Base-by-base conservation (phyloP, 768 basidiomycete species). In the Udeniomyces megalosporus region DNA sequence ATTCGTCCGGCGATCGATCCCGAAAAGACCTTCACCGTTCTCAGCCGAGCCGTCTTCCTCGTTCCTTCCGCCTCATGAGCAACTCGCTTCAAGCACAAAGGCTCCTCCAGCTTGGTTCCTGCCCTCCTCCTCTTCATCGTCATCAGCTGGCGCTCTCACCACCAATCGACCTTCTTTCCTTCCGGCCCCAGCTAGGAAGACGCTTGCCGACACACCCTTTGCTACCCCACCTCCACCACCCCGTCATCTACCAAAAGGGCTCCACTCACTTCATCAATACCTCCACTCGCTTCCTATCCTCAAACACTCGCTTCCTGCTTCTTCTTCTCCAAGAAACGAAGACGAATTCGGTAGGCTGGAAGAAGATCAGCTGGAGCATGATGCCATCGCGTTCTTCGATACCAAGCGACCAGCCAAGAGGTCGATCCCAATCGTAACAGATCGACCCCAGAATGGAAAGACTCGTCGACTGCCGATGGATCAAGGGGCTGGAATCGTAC, bases 31-130 rank as follows among this genome's bases (percentile, higher is more conserved):
- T n/a, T n/a, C n/a, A n/a, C 38, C 38, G 10, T 42, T 42, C 10
- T 42, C 38, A 17, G 17, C 8, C 38, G 38, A 42, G 17, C 38
- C 38, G 10, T 17, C 38, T 8, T 42, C 38, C 10, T 42, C 38
- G 10, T 42, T 42, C 38, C 17, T 42, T 8, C 38, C 38, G 17
- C 38, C 38, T 17, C 10, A 42, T 17, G 38, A 42, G 17, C 38
- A 42, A 42, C 10, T 17, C 17, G 38, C 38, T 17, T 8, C 38
- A 8, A 17, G 38, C 8, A 42, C 10, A 8, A 8, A 42, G 28
- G 57, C 57, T 10, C 58, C 58, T 31, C 20, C 46, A 11, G 58
- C 58, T 12, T 59, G 58, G 58, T 59, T 59, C 31, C 48, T 59
- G 22, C 58, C 58, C 34, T 35, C 32, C 29, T 4, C 58, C n/a